Conservation (phyloP, 306 rosid genomes). For the Rosa persica region DNA sequence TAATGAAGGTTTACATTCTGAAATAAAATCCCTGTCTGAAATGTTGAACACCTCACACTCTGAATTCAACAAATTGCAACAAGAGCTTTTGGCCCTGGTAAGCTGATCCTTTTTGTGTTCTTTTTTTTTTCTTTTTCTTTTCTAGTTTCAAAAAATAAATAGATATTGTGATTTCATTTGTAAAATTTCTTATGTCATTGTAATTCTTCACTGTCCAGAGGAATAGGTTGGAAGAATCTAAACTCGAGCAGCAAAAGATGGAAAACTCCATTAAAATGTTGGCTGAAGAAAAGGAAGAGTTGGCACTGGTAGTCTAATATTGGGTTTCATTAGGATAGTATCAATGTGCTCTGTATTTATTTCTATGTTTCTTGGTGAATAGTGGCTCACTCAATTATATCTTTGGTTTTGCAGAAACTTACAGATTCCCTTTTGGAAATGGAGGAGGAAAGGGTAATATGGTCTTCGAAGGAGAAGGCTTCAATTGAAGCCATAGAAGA, state of each 20-base stretch:
- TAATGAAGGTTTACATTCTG: conserved; percentile 60
- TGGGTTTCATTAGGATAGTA: background rate
- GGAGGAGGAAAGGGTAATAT: conserved; percentile 90
- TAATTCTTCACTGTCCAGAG: conserved; percentile 43
- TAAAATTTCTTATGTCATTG: conserved; percentile 12
- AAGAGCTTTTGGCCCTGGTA: conserved; percentile 72
- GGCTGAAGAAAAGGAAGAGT: conserved; percentile 79
- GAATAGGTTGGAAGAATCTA: conserved; percentile 62
- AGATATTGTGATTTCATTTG: conserved; percentile 7
- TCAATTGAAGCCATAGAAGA: conserved; percentile 66
- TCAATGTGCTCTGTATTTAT: background rate
- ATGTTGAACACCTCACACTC: conserved; percentile 47
- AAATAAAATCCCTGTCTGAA: conserved; percentile 57
- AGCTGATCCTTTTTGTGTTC: conserved; percentile 25
- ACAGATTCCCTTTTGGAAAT: conserved; percentile 83
- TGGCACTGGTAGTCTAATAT: conserved; percentile 63
- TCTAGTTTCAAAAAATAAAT: conserved; percentile 1
- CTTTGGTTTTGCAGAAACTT: conserved; percentile 63
- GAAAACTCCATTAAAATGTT: conserved; percentile 52
- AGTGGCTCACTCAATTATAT: conserved; percentile 25
- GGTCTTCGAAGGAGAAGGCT: conserved; percentile 80
- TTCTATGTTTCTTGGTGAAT: conserved; percentile 16
- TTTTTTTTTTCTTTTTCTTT: conserved; percentile 12
- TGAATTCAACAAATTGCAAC: conserved; percentile 50
- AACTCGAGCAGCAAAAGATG: conserved; percentile 48